A percentile compares a stretch with the other conserved stretches of the same genome.
phyloP scores from a whole-genome alignment of 2,329 filamentous ascomycete species.

The Ascochyta rabiei region DNA sequence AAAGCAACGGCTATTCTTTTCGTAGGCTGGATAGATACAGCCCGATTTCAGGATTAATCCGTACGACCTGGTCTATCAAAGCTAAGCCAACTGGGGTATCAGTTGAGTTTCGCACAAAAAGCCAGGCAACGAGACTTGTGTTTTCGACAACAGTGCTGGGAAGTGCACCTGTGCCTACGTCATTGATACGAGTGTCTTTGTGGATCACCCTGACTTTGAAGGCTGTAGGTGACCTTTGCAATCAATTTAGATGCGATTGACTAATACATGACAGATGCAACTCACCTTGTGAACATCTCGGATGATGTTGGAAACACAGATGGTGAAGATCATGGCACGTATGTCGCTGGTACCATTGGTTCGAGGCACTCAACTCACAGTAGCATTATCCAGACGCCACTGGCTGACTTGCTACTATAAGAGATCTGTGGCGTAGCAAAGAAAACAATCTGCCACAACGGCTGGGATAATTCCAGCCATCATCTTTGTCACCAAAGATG shows the following conservation, averaged over 20 bases:
- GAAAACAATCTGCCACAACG: slow-evolving; percentile 35
- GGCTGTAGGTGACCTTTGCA: slow-evolving; percentile 32
- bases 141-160: slow-evolving; percentile 48
- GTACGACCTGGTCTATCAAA: slow-evolving; percentile 40
- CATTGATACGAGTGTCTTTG: slow-evolving; percentile 67
- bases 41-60: slow-evolving; percentile 40
- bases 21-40: slow-evolving; percentile 45
- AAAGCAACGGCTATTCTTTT: background rate
- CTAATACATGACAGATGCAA: slow-evolving; percentile 25
- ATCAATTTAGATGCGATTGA: background rate
- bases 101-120: slow-evolving; percentile 45
- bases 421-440: slow-evolving; percentile 43
- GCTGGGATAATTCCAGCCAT: slow-evolving; percentile 38
- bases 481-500: slow-evolving; percentile 26
- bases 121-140: slow-evolving; percentile 40
- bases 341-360: slow-evolving; percentile 43
- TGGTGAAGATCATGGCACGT: slow-evolving; percentile 45
- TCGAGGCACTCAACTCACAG: slow-evolving; percentile 1
- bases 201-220: slow-evolving; percentile 55
- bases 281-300: slow-evolving; percentile 35
- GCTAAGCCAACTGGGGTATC: slow-evolving; percentile 49
- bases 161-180: slow-evolving; percentile 61
- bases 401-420: background rate
- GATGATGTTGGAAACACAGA: slow-evolving; percentile 31
- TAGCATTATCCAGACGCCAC: background rate